Evolutionary conservation across 768 basidiomycete genomes (phyloP).

Genomic region (Boletellus ananiceps): DNA sequence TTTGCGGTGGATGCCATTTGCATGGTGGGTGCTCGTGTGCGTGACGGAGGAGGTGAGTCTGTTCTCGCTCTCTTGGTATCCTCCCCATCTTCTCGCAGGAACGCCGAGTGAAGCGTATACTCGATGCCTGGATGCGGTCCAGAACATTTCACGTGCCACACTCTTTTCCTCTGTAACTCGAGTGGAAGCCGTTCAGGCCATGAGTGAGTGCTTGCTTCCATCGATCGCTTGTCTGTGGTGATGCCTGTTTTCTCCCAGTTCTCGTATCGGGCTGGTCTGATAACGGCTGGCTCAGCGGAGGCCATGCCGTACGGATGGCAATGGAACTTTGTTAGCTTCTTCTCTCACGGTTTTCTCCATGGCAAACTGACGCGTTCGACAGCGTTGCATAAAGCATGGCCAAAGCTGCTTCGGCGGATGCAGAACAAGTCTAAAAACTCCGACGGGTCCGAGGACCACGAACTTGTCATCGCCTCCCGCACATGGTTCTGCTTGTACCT

Average conservation of each 20-base stretch:
- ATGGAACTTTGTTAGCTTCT: constrained; percentile 76
- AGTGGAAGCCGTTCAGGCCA: constrained; percentile 87
- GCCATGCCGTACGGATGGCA: constrained; percentile 96
- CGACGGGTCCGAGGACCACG: constrained; percentile 59
- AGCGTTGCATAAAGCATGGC: constrained; percentile 94
- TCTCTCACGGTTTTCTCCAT: background rate
- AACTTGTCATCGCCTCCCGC: constrained; percentile 75
- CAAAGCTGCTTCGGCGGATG: constrained; percentile 74
- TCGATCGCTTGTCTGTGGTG: background rate
- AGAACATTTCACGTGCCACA: constrained; percentile 77
- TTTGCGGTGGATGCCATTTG: constrained; percentile 92
- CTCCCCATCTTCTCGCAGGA: constrained; percentile 38
- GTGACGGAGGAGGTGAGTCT: constrained; percentile 79
- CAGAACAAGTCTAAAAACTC: constrained; percentile 49
- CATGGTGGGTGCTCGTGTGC: constrained; percentile 87
- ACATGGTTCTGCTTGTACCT: constrained; percentile 94
- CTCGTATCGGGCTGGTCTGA: constrained; percentile 93
- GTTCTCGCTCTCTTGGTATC: background rate
- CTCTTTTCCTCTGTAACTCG: constrained; percentile 83
- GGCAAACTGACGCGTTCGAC: constrained; percentile 9
- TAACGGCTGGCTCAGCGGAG: constrained; percentile 92
- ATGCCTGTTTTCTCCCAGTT: constrained; percentile 41
- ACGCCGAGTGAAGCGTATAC: constrained; percentile 69
- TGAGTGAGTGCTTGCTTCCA: constrained; percentile 56
- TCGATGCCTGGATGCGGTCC: constrained; percentile 79